Conservation (phyloP, 2,329 filamentous ascomycete species). For the Fusarium virguliforme region DNA sequence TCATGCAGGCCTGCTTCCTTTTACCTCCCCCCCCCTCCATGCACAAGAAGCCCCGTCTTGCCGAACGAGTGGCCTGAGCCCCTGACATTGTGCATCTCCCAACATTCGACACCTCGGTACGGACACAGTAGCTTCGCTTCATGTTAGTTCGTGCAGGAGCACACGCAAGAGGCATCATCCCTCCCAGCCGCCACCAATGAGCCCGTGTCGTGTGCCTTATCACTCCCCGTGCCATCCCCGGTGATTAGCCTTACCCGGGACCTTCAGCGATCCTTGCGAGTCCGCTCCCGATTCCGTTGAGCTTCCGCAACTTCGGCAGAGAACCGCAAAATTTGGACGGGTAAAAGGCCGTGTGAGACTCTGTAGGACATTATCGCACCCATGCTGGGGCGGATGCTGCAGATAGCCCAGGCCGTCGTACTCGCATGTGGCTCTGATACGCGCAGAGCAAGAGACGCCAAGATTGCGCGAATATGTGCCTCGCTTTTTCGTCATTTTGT, state of each 20-base stretch:
- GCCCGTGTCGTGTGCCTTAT: slow-evolving; percentile 15
- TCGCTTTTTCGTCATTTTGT: slow-evolving; percentile 8
- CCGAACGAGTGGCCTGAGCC: slow-evolving; percentile 50
- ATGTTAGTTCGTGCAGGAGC: slow-evolving; percentile 38
- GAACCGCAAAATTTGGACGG: slow-evolving; percentile 29
- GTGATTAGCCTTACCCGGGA: slow-evolving; percentile 41
- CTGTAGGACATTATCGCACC: not conserved
- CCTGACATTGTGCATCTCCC: slow-evolving; percentile 38
- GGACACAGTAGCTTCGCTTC: slow-evolving; percentile 17
- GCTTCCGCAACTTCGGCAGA: slow-evolving; percentile 19
- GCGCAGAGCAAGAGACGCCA: not conserved
- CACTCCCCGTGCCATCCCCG: slow-evolving; percentile 3
- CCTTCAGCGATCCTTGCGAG: slow-evolving; percentile 25
- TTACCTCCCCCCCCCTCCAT: slow-evolving; percentile 2
- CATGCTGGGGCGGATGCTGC: not conserved
- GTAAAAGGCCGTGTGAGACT: slow-evolving; percentile 27
- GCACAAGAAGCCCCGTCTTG: slow-evolving; percentile 24
- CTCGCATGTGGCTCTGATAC: slow-evolving; percentile 4
- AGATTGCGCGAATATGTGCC: not conserved
- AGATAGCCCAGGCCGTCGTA: slow-evolving; percentile 5
- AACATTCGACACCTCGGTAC: slow-evolving; percentile 32
- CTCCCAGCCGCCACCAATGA: slow-evolving; percentile 33
- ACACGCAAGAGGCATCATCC: slow-evolving; percentile 26
- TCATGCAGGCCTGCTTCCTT: slow-evolving; percentile 17
- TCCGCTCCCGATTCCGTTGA: slow-evolving; percentile 33